Conservation (phyloP, 768 basidiomycete genomes). For the Multifurca ochricompacta region DNA sequence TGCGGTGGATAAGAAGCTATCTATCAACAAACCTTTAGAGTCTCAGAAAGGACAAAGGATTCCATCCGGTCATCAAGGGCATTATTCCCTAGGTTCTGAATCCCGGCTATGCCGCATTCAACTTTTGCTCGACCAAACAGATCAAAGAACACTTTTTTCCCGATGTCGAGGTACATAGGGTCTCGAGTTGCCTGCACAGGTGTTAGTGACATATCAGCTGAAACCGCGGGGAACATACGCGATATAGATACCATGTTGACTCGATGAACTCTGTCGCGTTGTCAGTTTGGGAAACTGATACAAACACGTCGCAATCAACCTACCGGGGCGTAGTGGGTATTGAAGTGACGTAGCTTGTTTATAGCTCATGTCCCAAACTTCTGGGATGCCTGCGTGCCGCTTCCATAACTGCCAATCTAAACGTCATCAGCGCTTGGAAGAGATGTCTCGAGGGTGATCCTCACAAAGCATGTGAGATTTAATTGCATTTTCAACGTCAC, state of each 20-base stretch:
- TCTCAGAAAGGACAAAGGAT: slow-evolving; percentile 90
- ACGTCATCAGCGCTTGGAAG: slow-evolving; percentile 2
- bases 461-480: slow-evolving; percentile 84
- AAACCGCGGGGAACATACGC: slow-evolving; percentile 38
- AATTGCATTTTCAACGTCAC: slow-evolving; percentile 84
- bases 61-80: slow-evolving; percentile 93
- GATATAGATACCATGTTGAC: slow-evolving; percentile 93
- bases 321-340: slow-evolving; percentile 71
- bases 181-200: slow-evolving; percentile 77
- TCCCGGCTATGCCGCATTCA: slow-evolving; percentile 77
- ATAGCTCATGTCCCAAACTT: slow-evolving; percentile 80
- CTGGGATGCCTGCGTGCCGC: slow-evolving; percentile 80
- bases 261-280: slow-evolving; percentile 72
- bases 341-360: slow-evolving; percentile 65
- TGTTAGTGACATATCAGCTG: slow-evolving; percentile 1
- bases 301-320: neutral
- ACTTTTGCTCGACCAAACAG: slow-evolving; percentile 68
- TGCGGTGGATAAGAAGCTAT: neutral
- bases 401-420: slow-evolving; percentile 92
- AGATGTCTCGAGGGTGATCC: slow-evolving; percentile 22
- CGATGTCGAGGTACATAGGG: slow-evolving; percentile 87
- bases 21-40: slow-evolving; percentile 63
- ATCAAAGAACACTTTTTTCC: slow-evolving; percentile 76
- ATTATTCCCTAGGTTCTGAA: slow-evolving; percentile 71
- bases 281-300: neutral